phyloP scores from a whole-genome alignment of 176 grass and related monocot species.

The Ensete glaucum region DNA sequence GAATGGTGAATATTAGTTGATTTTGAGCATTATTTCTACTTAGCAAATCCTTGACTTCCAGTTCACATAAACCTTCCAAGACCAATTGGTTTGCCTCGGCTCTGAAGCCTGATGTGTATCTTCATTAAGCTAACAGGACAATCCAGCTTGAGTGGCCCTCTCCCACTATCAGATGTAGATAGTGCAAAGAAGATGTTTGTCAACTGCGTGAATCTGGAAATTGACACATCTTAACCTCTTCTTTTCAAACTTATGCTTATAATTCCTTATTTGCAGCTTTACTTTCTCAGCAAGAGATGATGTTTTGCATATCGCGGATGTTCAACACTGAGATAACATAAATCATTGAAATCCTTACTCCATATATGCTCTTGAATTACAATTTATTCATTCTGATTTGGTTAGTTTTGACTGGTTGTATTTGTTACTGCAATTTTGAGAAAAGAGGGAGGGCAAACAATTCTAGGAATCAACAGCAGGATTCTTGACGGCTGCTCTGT shows the following conservation, averaged over 20 bases:
- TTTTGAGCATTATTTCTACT: neutral
- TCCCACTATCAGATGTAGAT: constrained; percentile 61
- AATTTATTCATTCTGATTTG: no score
- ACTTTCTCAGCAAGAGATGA: neutral
- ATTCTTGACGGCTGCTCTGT: no score
- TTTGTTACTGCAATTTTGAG: no score
- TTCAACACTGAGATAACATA: neutral
- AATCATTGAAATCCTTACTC: neutral
- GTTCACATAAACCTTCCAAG: constrained; percentile 60
- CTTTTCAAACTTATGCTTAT: neutral
- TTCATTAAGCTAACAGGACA: constrained; percentile 84
- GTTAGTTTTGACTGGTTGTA: no score
- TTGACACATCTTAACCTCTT: constrained; percentile 27
- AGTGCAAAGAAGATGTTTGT: constrained; percentile 86
- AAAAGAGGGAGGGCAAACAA: no score
- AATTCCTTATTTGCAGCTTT: neutral
- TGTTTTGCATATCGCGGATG: neutral
- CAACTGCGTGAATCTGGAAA: constrained; percentile 81
- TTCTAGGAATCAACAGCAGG: no score
- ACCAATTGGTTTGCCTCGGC: constrained; percentile 63
- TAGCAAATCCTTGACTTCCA: constrained; percentile 43
- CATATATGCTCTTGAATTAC: no score
- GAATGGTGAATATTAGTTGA: no score
- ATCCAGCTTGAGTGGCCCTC: constrained; percentile 68
- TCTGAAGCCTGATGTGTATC: constrained; percentile 66